Conservation (phyloP, 179 eudicot genomes). For the Carnegiea gigantea region DNA sequence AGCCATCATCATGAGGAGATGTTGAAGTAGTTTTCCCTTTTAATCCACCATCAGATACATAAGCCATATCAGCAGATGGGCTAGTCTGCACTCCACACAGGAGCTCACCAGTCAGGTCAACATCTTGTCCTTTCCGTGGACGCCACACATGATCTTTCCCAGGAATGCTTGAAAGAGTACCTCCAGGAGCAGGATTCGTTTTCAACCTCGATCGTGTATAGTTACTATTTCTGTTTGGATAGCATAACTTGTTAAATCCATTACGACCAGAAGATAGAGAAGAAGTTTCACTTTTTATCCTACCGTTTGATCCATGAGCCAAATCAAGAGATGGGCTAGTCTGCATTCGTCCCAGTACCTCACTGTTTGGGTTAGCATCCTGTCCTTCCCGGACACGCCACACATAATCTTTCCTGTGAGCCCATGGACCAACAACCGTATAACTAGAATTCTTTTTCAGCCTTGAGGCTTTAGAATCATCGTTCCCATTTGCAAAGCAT, state of each 20-base stretch:
- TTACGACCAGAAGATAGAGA: not conserved
- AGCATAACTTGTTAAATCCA: not conserved
- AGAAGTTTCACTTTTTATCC: not conserved
- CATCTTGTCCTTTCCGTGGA: conserved; percentile 1
- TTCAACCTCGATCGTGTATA: not conserved
- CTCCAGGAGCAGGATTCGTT: not conserved
- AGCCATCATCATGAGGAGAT: conserved; percentile 12
- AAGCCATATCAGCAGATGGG: not conserved
- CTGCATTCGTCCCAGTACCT: not conserved
- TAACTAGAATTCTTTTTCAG: not conserved
- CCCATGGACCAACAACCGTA: not conserved
- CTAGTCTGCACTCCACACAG: not conserved
- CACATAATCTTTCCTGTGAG: not conserved
- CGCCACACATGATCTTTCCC: conserved; percentile 2
- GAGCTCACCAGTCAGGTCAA: conserved; percentile 23
- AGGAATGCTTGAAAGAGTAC: conserved; percentile 27
- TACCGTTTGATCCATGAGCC: not conserved
- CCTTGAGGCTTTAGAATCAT: not conserved
- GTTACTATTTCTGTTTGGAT: not conserved
- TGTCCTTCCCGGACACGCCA: not conserved
- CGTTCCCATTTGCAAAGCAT: not conserved
- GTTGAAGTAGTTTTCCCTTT: conserved; percentile 22
- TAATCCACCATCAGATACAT: conserved; percentile 6
- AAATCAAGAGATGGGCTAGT: not conserved
- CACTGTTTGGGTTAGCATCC: not conserved